Evolutionary conservation across 2,329 filamentous ascomycete genomes (phyloP), one percentile per base, ranked within the genome.

Genomic region (Phaeosphaeriaceae sp.): DNA sequence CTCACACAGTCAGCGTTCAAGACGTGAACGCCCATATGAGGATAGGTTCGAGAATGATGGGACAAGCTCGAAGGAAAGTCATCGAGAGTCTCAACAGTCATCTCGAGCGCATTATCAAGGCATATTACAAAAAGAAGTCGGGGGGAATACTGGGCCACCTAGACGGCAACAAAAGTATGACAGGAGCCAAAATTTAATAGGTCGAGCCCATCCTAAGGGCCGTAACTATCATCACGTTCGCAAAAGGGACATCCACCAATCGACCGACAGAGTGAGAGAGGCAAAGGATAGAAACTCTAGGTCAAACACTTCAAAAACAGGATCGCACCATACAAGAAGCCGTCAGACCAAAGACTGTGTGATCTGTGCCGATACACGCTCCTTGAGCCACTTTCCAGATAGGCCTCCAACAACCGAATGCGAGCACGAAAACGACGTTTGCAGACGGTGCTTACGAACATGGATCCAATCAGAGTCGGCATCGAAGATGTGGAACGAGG

Each of bases 401-500:
- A 59, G 58, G 8, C 46, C 69, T 3, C 66, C 72, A 17, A 75
- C 74, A 5, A 15, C 47, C 3, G 39, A 48, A 6, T 78, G 76
- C 52, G 48, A 50, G 1, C 75, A 78, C 48, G 43, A 48, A 1
- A 43, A 53, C 6, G 56, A 68, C n/a, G 70, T 67, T 12, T 78
- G 76, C 52, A 54, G 50, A 3, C 58, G 66, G 8, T 78, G 76
- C 42, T 61, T 77, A 5, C 57, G 68, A 13, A 54, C 51, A 26
- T 78, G 75, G 76, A 67, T 77, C n/a, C 48, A 56, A 4, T 65
- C 67, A 1, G 68, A 75, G 41, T 69, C 76, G 42, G 52, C 58
- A 6, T 48, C 54, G 6, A 74, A 74, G 44, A 63, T 73, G 2
- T 79, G 77, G 75, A 75, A 77, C 28, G 72, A 78, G 8, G 75